Base-by-base conservation (phyloP, 2,329 filamentous ascomycete genomes). In the Colletotrichum brevisporum region DNA sequence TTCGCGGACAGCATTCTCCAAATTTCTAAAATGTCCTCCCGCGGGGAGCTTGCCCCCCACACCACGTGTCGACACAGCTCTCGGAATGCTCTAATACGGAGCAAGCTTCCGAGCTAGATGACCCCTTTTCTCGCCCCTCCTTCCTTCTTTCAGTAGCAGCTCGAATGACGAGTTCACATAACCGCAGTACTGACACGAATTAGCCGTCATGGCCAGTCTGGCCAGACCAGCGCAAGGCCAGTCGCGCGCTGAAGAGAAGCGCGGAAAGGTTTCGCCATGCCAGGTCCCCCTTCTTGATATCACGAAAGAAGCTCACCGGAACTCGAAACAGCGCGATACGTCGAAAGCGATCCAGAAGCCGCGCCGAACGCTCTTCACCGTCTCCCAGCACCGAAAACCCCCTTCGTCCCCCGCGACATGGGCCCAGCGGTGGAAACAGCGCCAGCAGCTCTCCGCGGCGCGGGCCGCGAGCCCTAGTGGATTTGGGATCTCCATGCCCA, bases 141-240 rank as follows among this genome's bases (percentile, higher is more conserved):
- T 24, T 24, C n/a, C 4, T 12, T 13, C 6, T 9, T 16, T 47
- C 12, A 18, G 31, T 9, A 39, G 31, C 13, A 45, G 27, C 45
- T 63, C 31, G 52, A 47, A 67, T 63, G 52, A 41, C 43, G 59
- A 52, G 18, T n/a, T 15, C 16, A 13, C 5, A 41, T 4, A 4
- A 15, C 24, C 5, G 15, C 47, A 52, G 18, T 27, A 39, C 58
- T 47, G 47, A 53, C 52, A 47, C 52, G 53, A 58, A 39, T 15
- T 53, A 48, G 36, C 50, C 59, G 53, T 47, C 27, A 67, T 67
- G 65, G 59, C 59, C 64, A 63, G 64, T 39, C 39, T 58, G 59
- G 59, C 59, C 52, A 53, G 53, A 16, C 45, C 53, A 43, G 4
- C n/a, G 27, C 45, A 57, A 26, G 47, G 36, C 47, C 59, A 63